Conservation (phyloP, 2,329 filamentous ascomycete genomes). For the Fusarium palustre region DNA sequence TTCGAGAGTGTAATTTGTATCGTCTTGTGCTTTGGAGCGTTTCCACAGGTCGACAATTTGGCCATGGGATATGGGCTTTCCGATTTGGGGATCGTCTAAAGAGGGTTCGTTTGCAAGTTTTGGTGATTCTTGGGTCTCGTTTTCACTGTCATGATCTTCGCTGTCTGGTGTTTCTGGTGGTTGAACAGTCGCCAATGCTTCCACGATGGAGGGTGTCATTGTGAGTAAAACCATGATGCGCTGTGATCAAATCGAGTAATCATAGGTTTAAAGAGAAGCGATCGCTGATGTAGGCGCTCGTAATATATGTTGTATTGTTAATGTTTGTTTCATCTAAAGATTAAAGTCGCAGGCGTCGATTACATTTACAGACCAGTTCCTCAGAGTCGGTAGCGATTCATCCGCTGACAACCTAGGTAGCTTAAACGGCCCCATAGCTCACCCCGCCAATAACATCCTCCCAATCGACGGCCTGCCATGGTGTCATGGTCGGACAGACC, state of each 20-base stretch:
- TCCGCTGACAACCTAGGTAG: constrained; percentile 30
- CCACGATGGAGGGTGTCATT: constrained; percentile 77
- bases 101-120: constrained; percentile 61
- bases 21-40: constrained; percentile 55
- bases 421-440: constrained; percentile 18
- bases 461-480: constrained; percentile 2
- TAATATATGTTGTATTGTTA: neutral
- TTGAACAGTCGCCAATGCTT: constrained; percentile 63
- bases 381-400: constrained; percentile 28
- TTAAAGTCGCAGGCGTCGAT: constrained; percentile 17
- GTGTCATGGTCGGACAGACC: constrained; percentile 38
- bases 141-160: constrained; percentile 33
- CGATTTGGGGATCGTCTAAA: constrained; percentile 63
- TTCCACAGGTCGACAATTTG: constrained; percentile 75
- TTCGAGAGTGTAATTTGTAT: constrained; percentile 68
- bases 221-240: constrained; percentile 78
- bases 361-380: constrained; percentile 24
- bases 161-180: constrained; percentile 11
- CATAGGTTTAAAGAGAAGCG: neutral
- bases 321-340: neutral
- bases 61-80: constrained; percentile 77
- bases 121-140: constrained; percentile 15
- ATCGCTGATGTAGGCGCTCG: neutral
- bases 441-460: constrained; percentile 19
- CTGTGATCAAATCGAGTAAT: accelerated